These are phyloP conservation scores for Podaxis sp. DNA, from an alignment of 768 basidiomycete genomes.

Conservation along the genomic window DNA sequence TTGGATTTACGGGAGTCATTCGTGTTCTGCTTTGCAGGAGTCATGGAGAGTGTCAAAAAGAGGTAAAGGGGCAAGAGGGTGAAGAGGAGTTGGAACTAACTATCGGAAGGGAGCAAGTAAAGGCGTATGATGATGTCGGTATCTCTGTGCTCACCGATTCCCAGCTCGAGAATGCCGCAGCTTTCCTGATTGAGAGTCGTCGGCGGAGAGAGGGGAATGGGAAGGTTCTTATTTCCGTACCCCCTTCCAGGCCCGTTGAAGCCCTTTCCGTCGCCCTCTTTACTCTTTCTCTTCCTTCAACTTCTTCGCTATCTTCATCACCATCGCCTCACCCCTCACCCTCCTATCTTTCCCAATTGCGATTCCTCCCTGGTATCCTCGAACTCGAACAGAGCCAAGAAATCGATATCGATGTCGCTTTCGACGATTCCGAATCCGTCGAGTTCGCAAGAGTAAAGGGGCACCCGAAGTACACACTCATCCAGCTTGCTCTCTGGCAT, in stretches of 20 bases:
- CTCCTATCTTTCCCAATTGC: conserved; percentile 3
- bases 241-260: conserved; percentile 2
- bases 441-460: not conserved
- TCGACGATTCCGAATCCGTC: not conserved
- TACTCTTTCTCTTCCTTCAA: not conserved
- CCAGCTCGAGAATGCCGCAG: conserved; percentile 1
- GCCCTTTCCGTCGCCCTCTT: conserved; percentile 5
- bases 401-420: not conserved
- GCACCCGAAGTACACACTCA: not conserved
- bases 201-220: not conserved
- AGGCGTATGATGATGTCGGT: not conserved
- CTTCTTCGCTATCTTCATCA: not conserved
- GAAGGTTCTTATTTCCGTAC: conserved; percentile 5
- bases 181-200: not conserved
- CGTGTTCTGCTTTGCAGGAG: not conserved
- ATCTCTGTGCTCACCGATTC: not conserved
- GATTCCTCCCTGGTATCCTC: conserved; percentile 4
- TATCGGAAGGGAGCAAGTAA: not conserved
- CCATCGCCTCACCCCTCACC: not conserved
- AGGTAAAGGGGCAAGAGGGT: not conserved
- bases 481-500: conserved; percentile 13
- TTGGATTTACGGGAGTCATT: conserved; percentile 5
- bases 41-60: no score
- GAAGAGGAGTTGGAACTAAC: not conserved
- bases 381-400: conserved; percentile 7